Evolutionary conservation across 441 rosid species (phyloP).

Genomic region (Capsella rubella): DNA sequence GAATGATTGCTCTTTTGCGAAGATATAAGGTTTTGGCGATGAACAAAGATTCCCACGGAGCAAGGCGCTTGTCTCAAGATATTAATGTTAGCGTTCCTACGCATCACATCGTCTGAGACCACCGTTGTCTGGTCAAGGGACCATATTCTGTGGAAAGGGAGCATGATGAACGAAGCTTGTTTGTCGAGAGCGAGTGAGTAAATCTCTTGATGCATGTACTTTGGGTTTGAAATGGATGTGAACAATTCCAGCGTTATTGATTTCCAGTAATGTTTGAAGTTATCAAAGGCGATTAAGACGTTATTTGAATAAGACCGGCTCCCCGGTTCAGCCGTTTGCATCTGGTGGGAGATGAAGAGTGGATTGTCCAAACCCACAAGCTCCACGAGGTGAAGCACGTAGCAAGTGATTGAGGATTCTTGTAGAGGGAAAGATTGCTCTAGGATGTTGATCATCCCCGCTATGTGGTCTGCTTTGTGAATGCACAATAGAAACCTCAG

Average conservation of each 20-base stretch:
- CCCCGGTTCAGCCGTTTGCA: conserved; percentile 36
- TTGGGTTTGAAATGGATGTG: conserved; percentile 46
- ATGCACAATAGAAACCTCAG: conserved; percentile 59
- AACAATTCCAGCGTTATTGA: conserved; percentile 31
- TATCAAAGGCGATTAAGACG: conserved; percentile 44
- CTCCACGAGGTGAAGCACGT: conserved; percentile 58
- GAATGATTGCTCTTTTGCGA: conserved; percentile 8
- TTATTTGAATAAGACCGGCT: conserved; percentile 42
- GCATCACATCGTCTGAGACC: conserved; percentile 36
- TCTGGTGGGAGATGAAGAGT: conserved; percentile 56
- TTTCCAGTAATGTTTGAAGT: conserved; percentile 36
- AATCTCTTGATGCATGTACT: conserved; percentile 48
- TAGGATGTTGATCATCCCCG: conserved; percentile 47
- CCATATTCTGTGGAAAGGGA: conserved; percentile 50
- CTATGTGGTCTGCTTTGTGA: conserved; percentile 56
- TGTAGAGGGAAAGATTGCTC: conserved; percentile 41
- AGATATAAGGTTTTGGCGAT: conserved; percentile 33
- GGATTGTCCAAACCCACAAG: conserved; percentile 58
- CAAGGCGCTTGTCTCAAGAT: conserved; percentile 56
- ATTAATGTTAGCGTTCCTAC: conserved; percentile 42
- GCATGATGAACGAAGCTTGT: conserved; percentile 42
- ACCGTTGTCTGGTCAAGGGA: conserved; percentile 46
- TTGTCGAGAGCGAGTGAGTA: conserved; percentile 46
- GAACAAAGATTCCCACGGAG: conserved; percentile 54
- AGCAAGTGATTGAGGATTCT: conserved; percentile 41